A percentile compares a stretch with the other conserved stretches of the same genome.
phyloP scores from a whole-genome alignment of 768 basidiomycete genomes.

The Suillus occidentalis region DNA sequence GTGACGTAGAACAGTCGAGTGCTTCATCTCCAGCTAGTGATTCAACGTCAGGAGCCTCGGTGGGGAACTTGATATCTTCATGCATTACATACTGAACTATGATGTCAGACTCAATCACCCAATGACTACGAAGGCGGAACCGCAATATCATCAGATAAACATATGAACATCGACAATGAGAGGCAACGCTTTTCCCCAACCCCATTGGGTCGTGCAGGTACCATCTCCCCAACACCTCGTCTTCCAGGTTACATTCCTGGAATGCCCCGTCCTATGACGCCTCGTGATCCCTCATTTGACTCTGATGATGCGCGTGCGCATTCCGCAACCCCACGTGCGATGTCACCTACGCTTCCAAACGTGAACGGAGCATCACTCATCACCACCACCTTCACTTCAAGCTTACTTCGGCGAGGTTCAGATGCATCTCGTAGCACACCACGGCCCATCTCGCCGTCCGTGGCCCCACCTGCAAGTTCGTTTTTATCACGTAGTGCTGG shows the following conservation, averaged over 20 bases:
- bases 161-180: constrained; percentile 46
- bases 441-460: constrained; percentile 49
- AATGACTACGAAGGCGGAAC: constrained; percentile 61
- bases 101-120: constrained; percentile 31
- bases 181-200: constrained; percentile 60
- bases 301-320: constrained; percentile 73
- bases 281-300: constrained; percentile 66
- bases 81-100: constrained; percentile 20
- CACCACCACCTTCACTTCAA: constrained; percentile 34
- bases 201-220: constrained; percentile 51
- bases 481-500: constrained; percentile 61
- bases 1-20: constrained; percentile 27
- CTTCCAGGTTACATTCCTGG: constrained; percentile 87
- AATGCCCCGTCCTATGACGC: constrained; percentile 90
- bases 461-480: constrained; percentile 38
- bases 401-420: constrained; percentile 54
- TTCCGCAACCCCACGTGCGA: constrained; percentile 73
- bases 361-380: constrained; percentile 36
- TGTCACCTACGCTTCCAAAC: constrained; percentile 53
- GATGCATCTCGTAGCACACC: constrained; percentile 49
- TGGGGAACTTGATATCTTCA: constrained; percentile 18
- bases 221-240: constrained; percentile 49
- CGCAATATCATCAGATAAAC: constrained; percentile 68
- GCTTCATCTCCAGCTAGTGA: constrained; percentile 20
- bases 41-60: constrained; percentile 19